Conservation (phyloP, 495 filamentous ascomycete genomes). For the Aspergillus avenaceus region DNA sequence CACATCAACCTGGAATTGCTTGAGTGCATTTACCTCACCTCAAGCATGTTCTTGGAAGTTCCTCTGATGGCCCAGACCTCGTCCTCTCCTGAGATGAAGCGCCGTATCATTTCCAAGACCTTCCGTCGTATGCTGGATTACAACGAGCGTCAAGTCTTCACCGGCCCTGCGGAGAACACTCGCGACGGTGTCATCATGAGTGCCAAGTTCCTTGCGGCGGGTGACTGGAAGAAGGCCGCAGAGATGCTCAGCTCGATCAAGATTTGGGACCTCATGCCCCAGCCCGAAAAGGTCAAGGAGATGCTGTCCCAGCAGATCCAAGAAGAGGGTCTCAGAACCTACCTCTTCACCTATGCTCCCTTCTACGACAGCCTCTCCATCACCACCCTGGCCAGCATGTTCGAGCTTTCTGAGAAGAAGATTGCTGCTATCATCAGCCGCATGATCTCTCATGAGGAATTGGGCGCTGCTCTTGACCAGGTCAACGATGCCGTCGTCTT, state of each 20-base stretch:
- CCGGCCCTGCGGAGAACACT: constrained; percentile 95
- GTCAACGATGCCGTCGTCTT: constrained; percentile 97
- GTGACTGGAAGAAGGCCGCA: constrained; percentile 96
- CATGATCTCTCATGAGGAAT: constrained; percentile 99
- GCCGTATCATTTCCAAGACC: constrained; percentile 98
- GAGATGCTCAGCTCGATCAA: constrained; percentile 94
- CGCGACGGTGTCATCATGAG: constrained; percentile 98
- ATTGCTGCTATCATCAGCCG: constrained; percentile 93
- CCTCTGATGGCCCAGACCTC: constrained; percentile 94
- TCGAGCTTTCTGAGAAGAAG: constrained; percentile 86
- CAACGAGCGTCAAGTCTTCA: constrained; percentile 98
- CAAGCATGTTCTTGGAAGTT: constrained; percentile 98
- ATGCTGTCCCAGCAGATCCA: constrained; percentile 98
- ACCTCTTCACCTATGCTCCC: constrained; percentile 98
- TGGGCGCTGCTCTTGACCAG: constrained; percentile 93
- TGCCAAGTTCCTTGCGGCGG: constrained; percentile 90
- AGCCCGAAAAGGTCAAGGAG: constrained; percentile 84
- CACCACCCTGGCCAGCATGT: constrained; percentile 83
- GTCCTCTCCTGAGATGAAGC: constrained; percentile 93
- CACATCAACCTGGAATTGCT: constrained; percentile 99
- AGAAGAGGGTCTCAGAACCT: constrained; percentile 95
- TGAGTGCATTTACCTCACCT: constrained; percentile 97
- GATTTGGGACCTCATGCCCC: constrained; percentile 95
- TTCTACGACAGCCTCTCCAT: constrained; percentile 97
- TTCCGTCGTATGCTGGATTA: constrained; percentile 99